phyloP scores from a whole-genome alignment of 2,329 filamentous ascomycete species.

The Rugonectria rugulosa region DNA sequence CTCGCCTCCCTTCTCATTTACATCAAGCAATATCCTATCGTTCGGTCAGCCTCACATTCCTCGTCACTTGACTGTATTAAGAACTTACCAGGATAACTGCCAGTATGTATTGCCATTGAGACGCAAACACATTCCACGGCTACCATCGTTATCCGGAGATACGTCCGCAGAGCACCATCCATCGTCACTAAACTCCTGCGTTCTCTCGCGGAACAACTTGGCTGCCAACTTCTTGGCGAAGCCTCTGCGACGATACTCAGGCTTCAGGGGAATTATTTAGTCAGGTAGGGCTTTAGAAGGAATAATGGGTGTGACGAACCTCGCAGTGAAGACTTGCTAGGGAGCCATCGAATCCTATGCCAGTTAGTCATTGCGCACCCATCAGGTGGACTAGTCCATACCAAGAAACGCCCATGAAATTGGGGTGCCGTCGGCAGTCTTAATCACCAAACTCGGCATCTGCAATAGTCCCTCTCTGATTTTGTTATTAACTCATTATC shows the following conservation, averaged over 20 bases:
- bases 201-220: conserved; percentile 63
- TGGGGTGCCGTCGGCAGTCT: conserved; percentile 53
- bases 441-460: conserved; percentile 57
- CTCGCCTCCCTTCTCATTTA: conserved; percentile 3
- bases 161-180: conserved; percentile 71
- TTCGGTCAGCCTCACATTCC: background rate
- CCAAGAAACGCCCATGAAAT: conserved; percentile 72
- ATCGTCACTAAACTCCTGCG: conserved; percentile 54
- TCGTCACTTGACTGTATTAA: background rate
- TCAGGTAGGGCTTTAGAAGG: background rate
- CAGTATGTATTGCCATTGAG: conserved; percentile 64
- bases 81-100: conserved; percentile 64
- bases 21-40: conserved; percentile 30
- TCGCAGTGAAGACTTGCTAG: conserved; percentile 68
- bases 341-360: conserved; percentile 64
- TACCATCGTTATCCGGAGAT: conserved; percentile 64
- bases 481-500: background rate
- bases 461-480: conserved; percentile 50
- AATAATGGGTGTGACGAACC: conserved; percentile 35
- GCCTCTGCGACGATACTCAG: conserved; percentile 65
- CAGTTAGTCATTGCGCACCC: conserved; percentile 12
- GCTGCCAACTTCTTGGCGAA: conserved; percentile 68
- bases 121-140: conserved; percentile 68
- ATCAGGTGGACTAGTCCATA: conserved; percentile 30
- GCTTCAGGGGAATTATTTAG: conserved; percentile 37